Percentiles rank a stretch among this genome's conserved stretches.
Evolutionary conservation across 1,139 yeast genomes (phyloP).

Genomic region (Hansenula sp.): DNA sequence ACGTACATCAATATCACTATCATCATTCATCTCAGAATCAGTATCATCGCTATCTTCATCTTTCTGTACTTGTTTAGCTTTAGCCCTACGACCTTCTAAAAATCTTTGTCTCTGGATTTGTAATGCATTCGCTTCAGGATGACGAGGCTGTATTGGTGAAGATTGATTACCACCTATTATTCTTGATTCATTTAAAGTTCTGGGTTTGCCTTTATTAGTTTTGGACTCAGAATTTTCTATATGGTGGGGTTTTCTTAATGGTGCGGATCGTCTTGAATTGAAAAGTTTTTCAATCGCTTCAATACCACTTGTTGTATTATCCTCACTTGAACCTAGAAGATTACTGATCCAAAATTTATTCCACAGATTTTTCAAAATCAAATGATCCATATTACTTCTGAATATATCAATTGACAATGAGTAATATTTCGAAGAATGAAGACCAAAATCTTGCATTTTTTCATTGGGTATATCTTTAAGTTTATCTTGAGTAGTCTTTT

Average conservation of each 20-base stretch:
- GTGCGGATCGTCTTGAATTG: constrained; percentile 3
- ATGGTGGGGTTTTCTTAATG: neutral
- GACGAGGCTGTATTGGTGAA: too few species aligned
- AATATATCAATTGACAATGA: constrained; percentile 63
- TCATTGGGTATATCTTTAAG: constrained; percentile 34
- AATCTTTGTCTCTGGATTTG: constrained; percentile 18
- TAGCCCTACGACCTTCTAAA: constrained; percentile 9
- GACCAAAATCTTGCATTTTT: constrained; percentile 61
- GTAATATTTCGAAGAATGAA: constrained; percentile 68
- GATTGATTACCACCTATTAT: neutral
- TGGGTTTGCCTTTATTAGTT: neutral
- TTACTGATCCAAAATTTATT: constrained; percentile 47
- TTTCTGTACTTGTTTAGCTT: constrained; percentile 5
- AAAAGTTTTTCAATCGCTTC: constrained; percentile 27
- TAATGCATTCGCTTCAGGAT: constrained; percentile 3
- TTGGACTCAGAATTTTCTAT: neutral
- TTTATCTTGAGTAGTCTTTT: neutral
- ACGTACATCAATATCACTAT: constrained; percentile 17
- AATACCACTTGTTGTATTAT: constrained; percentile 2
- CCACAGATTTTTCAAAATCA: constrained; percentile 42
- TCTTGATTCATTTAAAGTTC: neutral
- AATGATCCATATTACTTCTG: constrained; percentile 48
- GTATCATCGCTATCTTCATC: constrained; percentile 17
- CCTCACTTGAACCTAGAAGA: constrained; percentile 25
- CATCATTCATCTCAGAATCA: constrained; percentile 23